Percentiles rank a stretch among this genome's conserved stretches.
Evolutionary conservation across 306 rosid species (phyloP).

Genomic region (Castanea crenata): DNA sequence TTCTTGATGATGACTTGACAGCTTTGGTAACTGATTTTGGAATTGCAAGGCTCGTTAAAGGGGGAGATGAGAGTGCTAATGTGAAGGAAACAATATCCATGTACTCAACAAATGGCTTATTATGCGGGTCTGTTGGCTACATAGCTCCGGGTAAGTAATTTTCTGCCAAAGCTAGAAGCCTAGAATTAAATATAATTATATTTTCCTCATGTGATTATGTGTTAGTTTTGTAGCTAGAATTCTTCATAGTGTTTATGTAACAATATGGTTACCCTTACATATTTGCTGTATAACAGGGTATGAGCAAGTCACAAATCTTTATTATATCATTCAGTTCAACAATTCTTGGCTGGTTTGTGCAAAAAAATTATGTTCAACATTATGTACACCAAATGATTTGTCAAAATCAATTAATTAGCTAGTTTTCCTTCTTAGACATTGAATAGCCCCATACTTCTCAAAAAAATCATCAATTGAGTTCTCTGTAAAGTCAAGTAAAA

Average conservation of each 20-base stretch:
- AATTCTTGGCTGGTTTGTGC: not conserved
- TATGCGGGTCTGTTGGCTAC: slow-evolving; percentile 86
- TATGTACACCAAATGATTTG: not conserved
- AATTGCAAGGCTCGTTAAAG: slow-evolving; percentile 65
- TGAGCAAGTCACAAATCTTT: no score
- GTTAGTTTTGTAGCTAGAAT: not conserved
- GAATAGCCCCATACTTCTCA: not conserved
- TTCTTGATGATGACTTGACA: slow-evolving; percentile 73
- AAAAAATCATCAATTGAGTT: not conserved
- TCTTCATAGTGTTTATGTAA: no score
- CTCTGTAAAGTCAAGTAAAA: not conserved
- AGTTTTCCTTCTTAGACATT: not conserved
- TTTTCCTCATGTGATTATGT: not conserved
- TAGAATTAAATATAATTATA: not conserved
- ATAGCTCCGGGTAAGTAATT: slow-evolving; percentile 83
- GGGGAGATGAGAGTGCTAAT: slow-evolving; percentile 22
- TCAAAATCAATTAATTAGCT: not conserved
- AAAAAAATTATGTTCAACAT: not conserved
- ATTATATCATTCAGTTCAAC: not conserved
- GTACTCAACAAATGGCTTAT: slow-evolving; percentile 69
- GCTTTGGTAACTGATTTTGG: slow-evolving; percentile 94
- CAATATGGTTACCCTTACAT: no score
- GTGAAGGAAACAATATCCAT: slow-evolving; percentile 40
- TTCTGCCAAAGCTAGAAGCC: not conserved
- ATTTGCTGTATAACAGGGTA: no score